Base-by-base conservation (phyloP, 2,329 filamentous ascomycete species). In the Aspergillus caelatus region DNA sequence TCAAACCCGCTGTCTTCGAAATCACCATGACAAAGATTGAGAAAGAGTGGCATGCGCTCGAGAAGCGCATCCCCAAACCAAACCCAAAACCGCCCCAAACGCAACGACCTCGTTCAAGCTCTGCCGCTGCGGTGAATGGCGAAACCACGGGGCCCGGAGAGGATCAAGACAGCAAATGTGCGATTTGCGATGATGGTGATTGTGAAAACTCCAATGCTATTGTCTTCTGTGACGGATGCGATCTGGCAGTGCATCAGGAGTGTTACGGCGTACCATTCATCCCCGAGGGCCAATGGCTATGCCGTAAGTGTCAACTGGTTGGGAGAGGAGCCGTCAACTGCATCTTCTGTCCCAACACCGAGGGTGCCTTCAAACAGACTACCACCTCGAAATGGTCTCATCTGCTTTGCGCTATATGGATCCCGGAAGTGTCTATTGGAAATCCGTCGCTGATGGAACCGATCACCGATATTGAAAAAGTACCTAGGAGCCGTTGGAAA, bases 181-280 rank as follows among this genome's bases (percentile, higher is more conserved):
- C 93, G 26, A 96, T 99, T 62, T 99, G 95, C 76, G 95, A 99
- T 75, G 95, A 99, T 74, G 95, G 95, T n/a, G 95, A 99, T 75
- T 99, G 95, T 74, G 95, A 99, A 80, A 99, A 99, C 77, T 96
- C 95, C 26, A 99, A 99, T 74, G 95, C 95, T 1, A 99, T 99
- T 73, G 95, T 99, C 26, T 99, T 99, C 75, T 99, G 95, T 76
- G 95, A 99, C 75, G 95, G 95, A 3, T 99, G 95, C 79, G 96
- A 99, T 78, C 83, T 99, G 58, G 95, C 95, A 4, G 95, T 99
- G 11, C 95, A 99, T 78, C 95, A 99, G 78, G 95, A 99, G 81
- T 99, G 95, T 79, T 99, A 99, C 75, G 95, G 95, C 61, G 95
- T 99, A 54, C 95, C 95, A 1, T 99, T 97, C 78, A 99, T 99